Conservation (phyloP, 768 basidiomycete genomes). For the Lactarius vividus region DNA sequence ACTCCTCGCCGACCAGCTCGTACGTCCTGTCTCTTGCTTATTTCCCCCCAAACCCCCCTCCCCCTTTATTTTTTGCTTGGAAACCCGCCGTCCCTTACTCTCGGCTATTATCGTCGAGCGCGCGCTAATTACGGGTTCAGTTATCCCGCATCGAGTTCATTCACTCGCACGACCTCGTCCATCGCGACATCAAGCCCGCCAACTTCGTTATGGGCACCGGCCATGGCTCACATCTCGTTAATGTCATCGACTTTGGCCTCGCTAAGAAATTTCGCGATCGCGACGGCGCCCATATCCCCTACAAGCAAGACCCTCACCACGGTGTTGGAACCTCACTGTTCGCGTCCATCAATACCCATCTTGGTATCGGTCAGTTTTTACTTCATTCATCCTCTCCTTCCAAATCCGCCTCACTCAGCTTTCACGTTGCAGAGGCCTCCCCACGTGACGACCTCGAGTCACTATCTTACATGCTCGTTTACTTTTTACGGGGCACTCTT, state of each 20-base stretch:
- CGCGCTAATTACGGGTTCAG: slow-evolving; percentile 39
- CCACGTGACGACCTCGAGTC: slow-evolving; percentile 79
- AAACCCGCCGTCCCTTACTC: slow-evolving; percentile 8
- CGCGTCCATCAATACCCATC: slow-evolving; percentile 70
- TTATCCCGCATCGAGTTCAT: slow-evolving; percentile 96
- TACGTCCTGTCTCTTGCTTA: slow-evolving; percentile 40
- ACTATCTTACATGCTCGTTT: slow-evolving; percentile 79
- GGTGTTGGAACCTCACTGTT: slow-evolving; percentile 79
- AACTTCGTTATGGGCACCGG: slow-evolving; percentile 96
- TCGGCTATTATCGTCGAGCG: not conserved
- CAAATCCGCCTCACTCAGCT: slow-evolving; percentile 4
- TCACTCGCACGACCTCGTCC: slow-evolving; percentile 90
- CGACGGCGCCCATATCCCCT: slow-evolving; percentile 66
- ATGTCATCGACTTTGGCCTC: slow-evolving; percentile 89
- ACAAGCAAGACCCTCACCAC: slow-evolving; percentile 69
- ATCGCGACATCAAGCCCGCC: slow-evolving; percentile 97
- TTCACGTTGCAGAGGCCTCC: slow-evolving; percentile 53
- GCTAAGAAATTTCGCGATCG: slow-evolving; percentile 75
- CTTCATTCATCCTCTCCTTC: not conserved
- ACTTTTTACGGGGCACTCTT: slow-evolving; percentile 72
- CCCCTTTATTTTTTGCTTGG: slow-evolving; percentile 1
- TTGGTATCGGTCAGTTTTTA: slow-evolving; percentile 59
- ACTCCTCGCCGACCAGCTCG: slow-evolving; percentile 90
- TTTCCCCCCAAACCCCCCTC: not conserved
- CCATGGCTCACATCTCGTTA: slow-evolving; percentile 68